A percentile compares a stretch with the other conserved stretches of the same genome.
Conservation (phyloP, 2,329 filamentous ascomycete genomes). For the Talaromyces sp. region DNA sequence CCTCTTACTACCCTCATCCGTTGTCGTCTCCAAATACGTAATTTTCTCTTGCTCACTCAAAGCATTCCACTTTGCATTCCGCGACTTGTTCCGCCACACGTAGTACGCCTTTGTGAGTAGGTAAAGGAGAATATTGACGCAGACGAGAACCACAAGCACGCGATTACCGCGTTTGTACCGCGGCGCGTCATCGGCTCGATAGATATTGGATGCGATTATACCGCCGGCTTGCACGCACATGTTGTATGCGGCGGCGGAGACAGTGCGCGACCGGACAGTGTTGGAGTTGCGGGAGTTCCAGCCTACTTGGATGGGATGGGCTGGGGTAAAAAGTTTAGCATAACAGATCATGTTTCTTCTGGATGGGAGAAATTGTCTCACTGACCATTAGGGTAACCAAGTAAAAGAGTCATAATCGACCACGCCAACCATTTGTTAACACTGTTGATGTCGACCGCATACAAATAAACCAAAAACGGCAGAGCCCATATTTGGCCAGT, state of each 20-base stretch:
- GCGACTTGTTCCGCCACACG: constrained; percentile 24
- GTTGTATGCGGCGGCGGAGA: constrained; percentile 24
- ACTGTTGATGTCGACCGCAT: constrained; percentile 39
- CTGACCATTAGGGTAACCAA: constrained; percentile 45
- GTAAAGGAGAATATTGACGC: constrained; percentile 45
- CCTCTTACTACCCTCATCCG: constrained; percentile 49
- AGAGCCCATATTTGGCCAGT: constrained; percentile 49
- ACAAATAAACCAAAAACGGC: constrained; percentile 48
- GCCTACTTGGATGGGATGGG: constrained; percentile 48
- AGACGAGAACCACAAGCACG: constrained; percentile 44
- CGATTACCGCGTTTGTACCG: constrained; percentile 48
- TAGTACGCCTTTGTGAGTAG: constrained; percentile 30
- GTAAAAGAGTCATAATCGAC: constrained; percentile 46
- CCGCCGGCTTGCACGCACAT: background rate
- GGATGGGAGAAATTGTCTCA: background rate
- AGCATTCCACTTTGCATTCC: constrained; percentile 35
- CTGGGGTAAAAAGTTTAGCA: constrained; percentile 19
- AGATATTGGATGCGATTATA: constrained; percentile 3
- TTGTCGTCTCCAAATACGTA: constrained; percentile 45
- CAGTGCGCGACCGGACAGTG: constrained; percentile 31
- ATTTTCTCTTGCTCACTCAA: constrained; percentile 44
- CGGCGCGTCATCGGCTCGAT: constrained; percentile 43
- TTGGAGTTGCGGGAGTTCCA: constrained; percentile 36
- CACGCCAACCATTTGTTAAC: constrained; percentile 48
- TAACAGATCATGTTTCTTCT: background rate